These are phyloP conservation scores for Fusarium sp. DNA, from an alignment of 2,329 filamentous ascomycete species.

Conservation along the genomic window DNA sequence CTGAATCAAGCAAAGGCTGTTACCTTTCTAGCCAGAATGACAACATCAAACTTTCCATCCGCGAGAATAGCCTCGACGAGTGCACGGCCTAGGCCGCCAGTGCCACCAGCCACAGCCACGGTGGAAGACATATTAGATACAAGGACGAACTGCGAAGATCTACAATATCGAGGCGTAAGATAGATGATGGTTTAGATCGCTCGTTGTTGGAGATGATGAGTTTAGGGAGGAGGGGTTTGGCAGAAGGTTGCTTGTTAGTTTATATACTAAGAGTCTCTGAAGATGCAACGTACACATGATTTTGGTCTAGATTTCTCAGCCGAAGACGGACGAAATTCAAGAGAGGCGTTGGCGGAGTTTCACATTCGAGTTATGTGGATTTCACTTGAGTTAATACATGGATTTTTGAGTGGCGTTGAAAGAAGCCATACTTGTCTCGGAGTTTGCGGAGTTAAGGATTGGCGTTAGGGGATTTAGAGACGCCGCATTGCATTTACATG, in stretches of 20 bases:
- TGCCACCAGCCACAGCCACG: not conserved
- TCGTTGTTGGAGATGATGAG: not conserved
- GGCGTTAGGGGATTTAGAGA: not conserved
- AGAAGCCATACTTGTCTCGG: not conserved
- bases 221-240: not conserved
- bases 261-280: not conserved
- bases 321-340: not conserved
- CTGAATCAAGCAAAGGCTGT: not conserved
- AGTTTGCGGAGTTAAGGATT: not conserved
- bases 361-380: not conserved
- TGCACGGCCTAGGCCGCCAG: not conserved
- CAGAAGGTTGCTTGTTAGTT: not conserved
- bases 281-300: not conserved
- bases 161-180: not conserved
- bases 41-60: conserved; percentile 54
- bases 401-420: not conserved
- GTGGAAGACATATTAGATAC: not conserved
- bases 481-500: not conserved
- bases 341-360: not conserved
- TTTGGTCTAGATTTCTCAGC: not conserved
- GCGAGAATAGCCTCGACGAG: not conserved
- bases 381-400: too few species aligned
- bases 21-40: conserved; percentile 56
- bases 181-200: not conserved
- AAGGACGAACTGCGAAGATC: not conserved